Evolutionary conservation across 768 basidiomycete species (phyloP).

Genomic region (Cantharellus cinnabarinus): DNA sequence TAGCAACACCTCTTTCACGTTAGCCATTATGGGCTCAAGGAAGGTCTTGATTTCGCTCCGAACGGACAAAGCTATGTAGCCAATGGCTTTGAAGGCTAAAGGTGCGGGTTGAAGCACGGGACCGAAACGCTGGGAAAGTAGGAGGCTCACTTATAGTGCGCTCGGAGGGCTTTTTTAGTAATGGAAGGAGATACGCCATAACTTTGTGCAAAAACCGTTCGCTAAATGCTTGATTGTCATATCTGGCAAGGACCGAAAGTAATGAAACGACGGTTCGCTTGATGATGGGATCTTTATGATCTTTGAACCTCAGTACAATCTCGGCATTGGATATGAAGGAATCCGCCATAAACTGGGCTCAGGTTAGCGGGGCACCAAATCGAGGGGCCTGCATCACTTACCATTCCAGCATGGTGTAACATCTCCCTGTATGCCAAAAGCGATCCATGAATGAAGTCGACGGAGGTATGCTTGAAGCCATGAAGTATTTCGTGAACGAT

Average conservation of each 20-base stretch:
- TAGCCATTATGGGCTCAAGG: conserved; percentile 72
- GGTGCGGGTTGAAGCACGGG: background rate
- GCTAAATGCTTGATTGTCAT: conserved; percentile 82
- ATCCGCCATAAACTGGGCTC: conserved; percentile 66
- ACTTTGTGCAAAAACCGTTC: conserved; percentile 81
- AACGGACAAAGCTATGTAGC: conserved; percentile 80
- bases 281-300: conserved; percentile 70
- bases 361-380: background rate
- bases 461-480: conserved; percentile 56
- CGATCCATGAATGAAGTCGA: conserved; percentile 85
- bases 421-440: conserved; percentile 81
- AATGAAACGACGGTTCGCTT: conserved; percentile 89
- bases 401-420: conserved; percentile 84
- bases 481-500: conserved; percentile 75
- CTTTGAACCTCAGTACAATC: conserved; percentile 70
- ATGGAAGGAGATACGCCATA: conserved; percentile 78
- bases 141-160: conserved; percentile 55
- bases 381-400: conserved; percentile 20
- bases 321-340: conserved; percentile 75
- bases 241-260: conserved; percentile 84
- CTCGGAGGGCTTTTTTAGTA: conserved; percentile 68
- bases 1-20: conserved; percentile 78
- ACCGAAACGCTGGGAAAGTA: background rate
- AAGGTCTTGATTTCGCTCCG: conserved; percentile 92
- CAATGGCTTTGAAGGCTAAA: conserved; percentile 85